Percentiles rank a stretch among this genome's conserved stretches.
Conservation (phyloP, 176 grass and related monocot genomes). For the Tillandsia fasciculata region DNA sequence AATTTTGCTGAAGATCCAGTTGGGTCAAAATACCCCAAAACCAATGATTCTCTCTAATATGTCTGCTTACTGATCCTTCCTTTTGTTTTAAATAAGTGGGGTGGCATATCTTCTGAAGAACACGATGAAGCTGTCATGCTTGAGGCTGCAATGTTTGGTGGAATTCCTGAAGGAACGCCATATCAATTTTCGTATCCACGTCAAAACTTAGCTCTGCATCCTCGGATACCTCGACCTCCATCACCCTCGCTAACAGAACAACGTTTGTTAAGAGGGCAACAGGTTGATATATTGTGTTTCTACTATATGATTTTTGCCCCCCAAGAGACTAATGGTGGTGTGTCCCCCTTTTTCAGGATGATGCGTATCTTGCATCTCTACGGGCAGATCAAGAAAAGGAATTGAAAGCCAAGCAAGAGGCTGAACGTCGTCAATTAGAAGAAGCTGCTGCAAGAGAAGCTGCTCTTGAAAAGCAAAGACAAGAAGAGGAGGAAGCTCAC, state of each 20-base stretch:
- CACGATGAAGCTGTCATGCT: conserved; percentile 98
- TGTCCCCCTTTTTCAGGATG: conserved; percentile 43
- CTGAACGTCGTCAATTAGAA: conserved; percentile 44
- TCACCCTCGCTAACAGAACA: conserved; percentile 71
- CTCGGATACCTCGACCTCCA: conserved; percentile 37
- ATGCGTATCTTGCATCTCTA: conserved; percentile 81
- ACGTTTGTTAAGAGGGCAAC: conserved; percentile 82
- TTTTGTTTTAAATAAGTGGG: conserved; percentile 60
- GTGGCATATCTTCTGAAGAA: conserved; percentile 86
- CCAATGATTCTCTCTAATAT: too few species aligned
- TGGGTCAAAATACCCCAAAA: not conserved
- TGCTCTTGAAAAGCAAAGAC: conserved; percentile 53
- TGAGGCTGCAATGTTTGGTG: conserved; percentile 96
- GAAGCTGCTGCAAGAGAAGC: conserved; percentile 48
- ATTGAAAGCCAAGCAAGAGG: conserved; percentile 60
- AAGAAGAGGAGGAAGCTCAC: conserved; percentile 52
- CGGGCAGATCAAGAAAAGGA: conserved; percentile 92
- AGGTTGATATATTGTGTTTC: conserved; percentile 34
- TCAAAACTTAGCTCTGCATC: conserved; percentile 24
- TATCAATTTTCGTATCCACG: conserved; percentile 68
- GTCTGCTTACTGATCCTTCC: conserved; percentile 9
- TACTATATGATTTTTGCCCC: not conserved
- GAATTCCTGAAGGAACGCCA: conserved; percentile 47
- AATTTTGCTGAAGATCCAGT: too few species aligned
- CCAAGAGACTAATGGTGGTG: not conserved